Conservation (phyloP, 129 eudicot genomes). For the Tagetes patula region DNA sequence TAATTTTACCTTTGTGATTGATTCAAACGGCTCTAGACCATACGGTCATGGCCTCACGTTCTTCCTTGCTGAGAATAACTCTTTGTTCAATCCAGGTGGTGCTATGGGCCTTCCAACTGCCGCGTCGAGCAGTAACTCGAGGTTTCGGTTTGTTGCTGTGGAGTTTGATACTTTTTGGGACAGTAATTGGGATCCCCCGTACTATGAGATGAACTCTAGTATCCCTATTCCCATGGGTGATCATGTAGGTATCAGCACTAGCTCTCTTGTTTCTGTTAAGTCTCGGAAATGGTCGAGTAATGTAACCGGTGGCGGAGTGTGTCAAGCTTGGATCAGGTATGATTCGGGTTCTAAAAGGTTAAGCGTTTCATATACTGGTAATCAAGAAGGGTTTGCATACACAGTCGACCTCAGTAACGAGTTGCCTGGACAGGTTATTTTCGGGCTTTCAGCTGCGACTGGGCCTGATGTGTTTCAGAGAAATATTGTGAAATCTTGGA, state of each 20-base stretch:
- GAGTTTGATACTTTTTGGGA: conserved; percentile 50
- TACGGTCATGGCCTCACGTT: conserved; percentile 47
- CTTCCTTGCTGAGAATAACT: conserved; percentile 33
- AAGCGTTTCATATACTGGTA: conserved; percentile 29
- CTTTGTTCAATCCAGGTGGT: background rate
- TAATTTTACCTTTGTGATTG: conserved; percentile 40
- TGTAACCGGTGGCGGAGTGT: conserved; percentile 13
- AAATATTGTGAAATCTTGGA: conserved; percentile 28
- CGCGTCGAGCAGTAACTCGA: background rate
- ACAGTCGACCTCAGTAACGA: conserved; percentile 26
- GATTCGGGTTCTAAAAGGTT: conserved; percentile 30
- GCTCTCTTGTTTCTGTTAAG: conserved; percentile 5
- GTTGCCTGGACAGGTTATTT: conserved; percentile 28
- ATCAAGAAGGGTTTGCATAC: conserved; percentile 15
- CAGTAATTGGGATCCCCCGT: conserved; percentile 34
- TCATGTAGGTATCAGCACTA: conserved; percentile 48
- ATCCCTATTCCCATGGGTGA: background rate
- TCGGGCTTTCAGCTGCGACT: conserved; percentile 39
- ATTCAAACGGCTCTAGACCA: background rate
- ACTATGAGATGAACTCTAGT: no score
- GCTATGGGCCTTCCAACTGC: conserved; percentile 37
- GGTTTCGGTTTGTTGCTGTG: conserved; percentile 41
- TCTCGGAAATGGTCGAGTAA: conserved; percentile 29
- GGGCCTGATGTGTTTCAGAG: background rate
- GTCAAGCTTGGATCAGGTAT: conserved; percentile 45